Conservation (phyloP, 2,329 filamentous ascomycete species). For the Fusarium sp. region DNA sequence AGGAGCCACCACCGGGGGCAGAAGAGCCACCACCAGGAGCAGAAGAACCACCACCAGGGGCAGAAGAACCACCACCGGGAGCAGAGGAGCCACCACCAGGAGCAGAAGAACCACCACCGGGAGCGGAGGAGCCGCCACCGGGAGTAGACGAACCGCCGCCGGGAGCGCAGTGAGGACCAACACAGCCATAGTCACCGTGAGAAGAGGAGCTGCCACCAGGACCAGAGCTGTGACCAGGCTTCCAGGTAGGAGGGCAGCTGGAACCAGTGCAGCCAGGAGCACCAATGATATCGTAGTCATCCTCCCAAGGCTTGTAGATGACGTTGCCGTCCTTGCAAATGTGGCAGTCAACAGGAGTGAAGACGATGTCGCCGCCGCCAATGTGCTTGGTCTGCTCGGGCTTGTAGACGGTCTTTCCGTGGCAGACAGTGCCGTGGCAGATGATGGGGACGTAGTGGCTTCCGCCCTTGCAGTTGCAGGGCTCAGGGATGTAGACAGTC, state of each 20-base stretch:
- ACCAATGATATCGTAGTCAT: slow-evolving; percentile 2
- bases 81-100: neutral
- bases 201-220: neutral
- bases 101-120: neutral
- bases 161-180: neutral
- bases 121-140: neutral
- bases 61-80: neutral
- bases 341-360: slow-evolving; percentile 22
- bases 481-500: slow-evolving; percentile 30
- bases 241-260: slow-evolving; percentile 9
- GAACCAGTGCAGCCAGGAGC: slow-evolving; percentile 9
- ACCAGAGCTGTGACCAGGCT: neutral
- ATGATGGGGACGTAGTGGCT: slow-evolving; percentile 31
- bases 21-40: neutral
- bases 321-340: slow-evolving; percentile 24
- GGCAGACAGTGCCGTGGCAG: slow-evolving; percentile 30
- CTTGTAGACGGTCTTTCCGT: slow-evolving; percentile 37
- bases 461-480: slow-evolving; percentile 35
- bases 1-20: neutral
- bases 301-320: slow-evolving; percentile 40
- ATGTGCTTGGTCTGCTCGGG: slow-evolving; percentile 31
- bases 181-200: neutral
- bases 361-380: slow-evolving; percentile 25
- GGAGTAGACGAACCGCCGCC: neutral
- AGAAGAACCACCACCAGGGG: neutral